Evolutionary conservation across 1,284 basidiomycete species (phyloP), one percentile per base, ranked within the genome.

Genomic region (Agroathelia rolfsii): DNA sequence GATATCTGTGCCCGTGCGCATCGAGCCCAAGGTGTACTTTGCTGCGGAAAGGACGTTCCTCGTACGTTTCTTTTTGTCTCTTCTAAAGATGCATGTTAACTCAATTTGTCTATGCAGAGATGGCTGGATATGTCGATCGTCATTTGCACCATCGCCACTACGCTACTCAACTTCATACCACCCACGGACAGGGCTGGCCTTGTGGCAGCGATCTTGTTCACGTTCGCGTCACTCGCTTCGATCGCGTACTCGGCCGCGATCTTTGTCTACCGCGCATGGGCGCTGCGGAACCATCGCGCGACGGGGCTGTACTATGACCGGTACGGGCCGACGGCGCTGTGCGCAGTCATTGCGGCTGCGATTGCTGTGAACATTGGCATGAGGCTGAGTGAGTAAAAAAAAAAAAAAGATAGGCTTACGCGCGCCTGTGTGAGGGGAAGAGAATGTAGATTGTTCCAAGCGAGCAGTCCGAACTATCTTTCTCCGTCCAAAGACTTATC

Each of bases 1-100:
- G 43, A 92, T 98, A 38, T 76, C 89, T 1, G 74, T 98, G 1
- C 93, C 94, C 21, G 81, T 98, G 20, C 76, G 94, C 32, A 74
- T 98, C 36, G 94, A 98, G 59, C 94, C 94, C 22, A 98, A 98
- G 61, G 92, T 95, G 5, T 95, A 95, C 53, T 98, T 97, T 55
- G 94, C 94, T 3, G 86, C 87, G 28, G 94, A 96, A 56, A 69
- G 90, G 38, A 93, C 89, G n/a, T 88, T 85, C 64, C 52, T 87
- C 54, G 83, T 82, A 50, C 51, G 76, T 58, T 9, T 37, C 34
- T 15, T 32, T 46, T 31, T 34, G 14, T 9, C 46, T 41, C 15
- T 40, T 26, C 7, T 35, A 13, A 10, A 11, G 25, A 14, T n/a
- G 30, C 19, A 25, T 40, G 24, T 42, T 39, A 20, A 38, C 37